A percentile compares a stretch with the other conserved stretches of the same genome.
Conservation (phyloP, 2,329 filamentous ascomycete species). For the Fusarium sp. region DNA sequence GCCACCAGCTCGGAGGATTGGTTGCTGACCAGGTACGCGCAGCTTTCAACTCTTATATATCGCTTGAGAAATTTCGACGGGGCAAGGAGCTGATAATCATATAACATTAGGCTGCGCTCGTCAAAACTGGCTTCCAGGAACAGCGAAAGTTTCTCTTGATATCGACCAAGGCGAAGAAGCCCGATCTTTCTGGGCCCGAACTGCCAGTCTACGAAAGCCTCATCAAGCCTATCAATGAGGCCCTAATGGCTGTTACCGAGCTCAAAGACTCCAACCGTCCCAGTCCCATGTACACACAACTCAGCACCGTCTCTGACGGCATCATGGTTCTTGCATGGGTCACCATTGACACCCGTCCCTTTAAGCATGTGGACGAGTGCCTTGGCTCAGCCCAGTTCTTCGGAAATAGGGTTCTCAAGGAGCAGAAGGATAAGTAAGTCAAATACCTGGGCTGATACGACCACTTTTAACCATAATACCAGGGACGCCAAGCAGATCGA, state of each 20-base stretch:
- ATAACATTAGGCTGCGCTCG: constrained; percentile 61
- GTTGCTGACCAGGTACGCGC: constrained; percentile 81
- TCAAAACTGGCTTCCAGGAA: constrained; percentile 78
- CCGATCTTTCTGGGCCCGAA: constrained; percentile 73
- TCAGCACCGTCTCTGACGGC: constrained; percentile 90
- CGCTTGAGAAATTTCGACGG: background rate
- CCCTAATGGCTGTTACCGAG: constrained; percentile 81
- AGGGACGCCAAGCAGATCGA: constrained; percentile 86
- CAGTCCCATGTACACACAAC: constrained; percentile 80
- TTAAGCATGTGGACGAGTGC: constrained; percentile 86
- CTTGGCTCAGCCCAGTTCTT: constrained; percentile 91
- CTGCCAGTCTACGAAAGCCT: constrained; percentile 79
- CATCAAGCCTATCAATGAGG: constrained; percentile 87
- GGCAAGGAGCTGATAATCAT: background rate
- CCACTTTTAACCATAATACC: constrained; percentile 8
- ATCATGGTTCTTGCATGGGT: constrained; percentile 94
- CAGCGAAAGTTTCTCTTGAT: constrained; percentile 91
- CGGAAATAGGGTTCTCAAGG: constrained; percentile 92
- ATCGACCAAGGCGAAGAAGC: constrained; percentile 92
- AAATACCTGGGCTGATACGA: background rate
- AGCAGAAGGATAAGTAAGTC: constrained; percentile 78
- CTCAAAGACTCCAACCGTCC: constrained; percentile 86
- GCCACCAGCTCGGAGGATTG: constrained; percentile 80
- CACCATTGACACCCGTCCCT: constrained; percentile 83
- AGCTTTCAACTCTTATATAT: background rate